Conservation (phyloP, 2,329 filamentous ascomycete species). For the Colletotrichum tanaceti region DNA sequence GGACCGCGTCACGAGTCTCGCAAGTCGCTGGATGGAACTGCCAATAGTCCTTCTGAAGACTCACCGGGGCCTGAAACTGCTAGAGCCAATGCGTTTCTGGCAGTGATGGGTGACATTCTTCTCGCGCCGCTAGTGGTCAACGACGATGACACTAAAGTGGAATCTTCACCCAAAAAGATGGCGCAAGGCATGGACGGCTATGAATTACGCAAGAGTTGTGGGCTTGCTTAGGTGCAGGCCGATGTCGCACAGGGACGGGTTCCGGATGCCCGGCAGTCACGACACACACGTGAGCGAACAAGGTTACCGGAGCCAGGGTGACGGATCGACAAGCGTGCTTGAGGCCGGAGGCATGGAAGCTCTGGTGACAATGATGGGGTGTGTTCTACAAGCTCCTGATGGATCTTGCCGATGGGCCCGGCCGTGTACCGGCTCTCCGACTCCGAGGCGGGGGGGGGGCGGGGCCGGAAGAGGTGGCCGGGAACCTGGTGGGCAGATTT, state of each 20-base stretch:
- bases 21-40: too few species aligned
- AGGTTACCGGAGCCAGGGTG: conserved; percentile 56
- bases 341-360: conserved; percentile 54
- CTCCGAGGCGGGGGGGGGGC: too few species aligned
- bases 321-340: conserved; percentile 53
- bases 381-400: conserved; percentile 55
- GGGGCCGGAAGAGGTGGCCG: conserved; percentile 53
- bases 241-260: conserved; percentile 45
- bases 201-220: conserved; percentile 44
- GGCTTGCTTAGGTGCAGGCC: conserved; percentile 44
- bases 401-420: conserved; percentile 53
- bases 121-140: conserved; percentile 47
- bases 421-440: conserved; percentile 54
- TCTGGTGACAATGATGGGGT: conserved; percentile 56
- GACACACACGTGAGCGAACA: conserved; percentile 54
- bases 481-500: conserved; percentile 51
- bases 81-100: conserved; percentile 45
- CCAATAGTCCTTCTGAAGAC: too few species aligned
- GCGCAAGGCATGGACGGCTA: conserved; percentile 47
- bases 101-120: too few species aligned
- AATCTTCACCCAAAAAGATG: conserved; percentile 44
- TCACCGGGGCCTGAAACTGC: conserved; percentile 40
- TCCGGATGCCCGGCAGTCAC: conserved; percentile 41
- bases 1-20: too few species aligned
- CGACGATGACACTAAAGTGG: conserved; percentile 50